Evolutionary conservation across 257 asterid species (phyloP), one percentile per base, ranked within the genome.

Genomic region (Mitragyna speciosa): DNA sequence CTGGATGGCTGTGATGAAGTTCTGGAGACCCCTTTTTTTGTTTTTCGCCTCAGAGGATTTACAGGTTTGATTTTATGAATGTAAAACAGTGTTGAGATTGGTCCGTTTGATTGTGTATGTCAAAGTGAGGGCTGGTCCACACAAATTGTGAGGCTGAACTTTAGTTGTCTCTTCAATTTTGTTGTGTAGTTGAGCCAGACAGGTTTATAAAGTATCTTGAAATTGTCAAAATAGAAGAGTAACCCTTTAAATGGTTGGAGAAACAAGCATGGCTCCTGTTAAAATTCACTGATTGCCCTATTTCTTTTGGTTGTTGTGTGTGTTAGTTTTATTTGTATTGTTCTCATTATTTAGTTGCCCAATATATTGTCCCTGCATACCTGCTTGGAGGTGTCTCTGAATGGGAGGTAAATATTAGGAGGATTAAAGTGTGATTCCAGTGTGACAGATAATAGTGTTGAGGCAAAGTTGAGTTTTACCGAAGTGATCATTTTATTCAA

Each of bases 1-100:
- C 54, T 47, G 26, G 31, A 22, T 76, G 66, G 63, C 51, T 73
- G 66, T 76, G 82, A 43, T 17, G 63, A 72, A 17, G 43, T 80
- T 73, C 48, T n/a, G 63, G 1, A 19, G 49, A 59, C 49, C 54
- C 49, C n/a, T n/a, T 48, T 11, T 7, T 8, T 26, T 59, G 28
- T 8, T 20, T n/a, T 64, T 72, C 33, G 7, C 6, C 12, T 77
- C 41, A 6, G 7, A 30, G 4, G 54, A 71, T 20, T 79, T 75
- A 20, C 20, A 48, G 67, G 56, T 72, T 72, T 72, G 31, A 7
- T 48, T 59, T 72, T 47, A 30, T 22, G 28, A 70, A 45, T 78
- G 82, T 78, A 70, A 16, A 20, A 43, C 77, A 61, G 45, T 58
- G 5, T 68, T 63, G 7, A 41, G 22, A 15, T n/a, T 41, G 31